phyloP scores from a whole-genome alignment of 371 early-diverging fungal species.

The Neoconidiobolus thromboides region DNA sequence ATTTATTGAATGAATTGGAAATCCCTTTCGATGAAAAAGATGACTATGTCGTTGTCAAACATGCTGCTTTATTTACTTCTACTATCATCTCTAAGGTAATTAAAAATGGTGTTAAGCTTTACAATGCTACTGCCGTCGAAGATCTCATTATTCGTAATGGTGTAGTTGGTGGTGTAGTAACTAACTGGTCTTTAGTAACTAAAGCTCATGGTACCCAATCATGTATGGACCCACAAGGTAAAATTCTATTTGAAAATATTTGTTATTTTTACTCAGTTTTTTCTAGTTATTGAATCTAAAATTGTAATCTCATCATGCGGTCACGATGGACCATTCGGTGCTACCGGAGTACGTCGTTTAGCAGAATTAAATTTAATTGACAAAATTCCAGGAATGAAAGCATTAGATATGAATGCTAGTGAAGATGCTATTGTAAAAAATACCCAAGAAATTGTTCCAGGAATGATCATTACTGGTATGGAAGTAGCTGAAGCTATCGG shows the following conservation, averaged over 20 bases:
- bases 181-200: conserved; percentile 60
- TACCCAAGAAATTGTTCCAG: conserved; percentile 51
- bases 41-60: conserved; percentile 49
- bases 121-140: conserved; percentile 56
- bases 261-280: background rate
- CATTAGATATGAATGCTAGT: conserved; percentile 50
- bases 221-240: conserved; percentile 54
- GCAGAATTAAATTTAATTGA: conserved; percentile 35
- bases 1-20: conserved; percentile 37
- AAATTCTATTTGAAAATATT: background rate
- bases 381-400: conserved; percentile 40
- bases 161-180: conserved; percentile 36
- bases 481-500: conserved; percentile 41
- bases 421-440: conserved; percentile 46
- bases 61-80: conserved; percentile 55
- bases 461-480: conserved; percentile 54
- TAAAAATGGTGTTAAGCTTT: conserved; percentile 46
- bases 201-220: conserved; percentile 44
- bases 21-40: conserved; percentile 55
- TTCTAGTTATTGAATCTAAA: conserved; percentile 32
- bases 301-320: conserved; percentile 50
- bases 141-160: conserved; percentile 48
- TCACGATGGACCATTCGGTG: conserved; percentile 58
- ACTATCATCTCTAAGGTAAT: conserved; percentile 49
- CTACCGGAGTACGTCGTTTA: conserved; percentile 46